phyloP scores from a whole-genome alignment of 2,329 filamentous ascomycete genomes.

The Moelleriella libera region DNA sequence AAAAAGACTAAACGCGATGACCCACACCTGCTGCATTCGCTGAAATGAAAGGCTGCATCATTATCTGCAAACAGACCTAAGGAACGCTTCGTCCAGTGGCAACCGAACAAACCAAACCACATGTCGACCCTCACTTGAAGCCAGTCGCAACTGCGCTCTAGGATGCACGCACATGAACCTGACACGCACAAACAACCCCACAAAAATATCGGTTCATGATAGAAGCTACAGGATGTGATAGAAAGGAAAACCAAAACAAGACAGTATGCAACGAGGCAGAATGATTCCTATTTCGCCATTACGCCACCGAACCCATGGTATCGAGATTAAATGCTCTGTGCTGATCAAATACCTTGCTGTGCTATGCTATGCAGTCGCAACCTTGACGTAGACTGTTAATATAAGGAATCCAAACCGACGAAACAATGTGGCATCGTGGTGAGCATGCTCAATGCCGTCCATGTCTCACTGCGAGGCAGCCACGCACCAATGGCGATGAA shows the following conservation, averaged over 20 bases:
- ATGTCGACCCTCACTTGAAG: too few species aligned
- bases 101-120: too few species aligned
- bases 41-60: too few species aligned
- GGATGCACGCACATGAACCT: too few species aligned
- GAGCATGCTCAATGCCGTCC: constrained; percentile 2
- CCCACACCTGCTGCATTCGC: too few species aligned
- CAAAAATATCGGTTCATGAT: neutral
- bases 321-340: constrained; percentile 28
- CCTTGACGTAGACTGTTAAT: constrained; percentile 13
- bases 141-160: too few species aligned
- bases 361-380: constrained; percentile 26
- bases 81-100: too few species aligned
- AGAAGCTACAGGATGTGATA: neutral
- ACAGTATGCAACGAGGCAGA: constrained; percentile 3
- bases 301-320: constrained; percentile 23
- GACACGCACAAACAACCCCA: too few species aligned
- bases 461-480: constrained; percentile 42
- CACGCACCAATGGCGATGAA: constrained; percentile 95
- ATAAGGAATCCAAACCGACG: constrained; percentile 11
- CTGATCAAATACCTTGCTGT: constrained; percentile 25
- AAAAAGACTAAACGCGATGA: too few species aligned
- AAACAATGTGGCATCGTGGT: constrained; percentile 5
- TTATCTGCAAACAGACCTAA: too few species aligned
- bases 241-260: constrained; percentile 1
- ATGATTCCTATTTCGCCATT: constrained; percentile 9